A percentile compares a stretch with the other conserved stretches of the same genome.
Conservation (phyloP, 495 filamentous ascomycete species). For the Peziza echinospora region DNA sequence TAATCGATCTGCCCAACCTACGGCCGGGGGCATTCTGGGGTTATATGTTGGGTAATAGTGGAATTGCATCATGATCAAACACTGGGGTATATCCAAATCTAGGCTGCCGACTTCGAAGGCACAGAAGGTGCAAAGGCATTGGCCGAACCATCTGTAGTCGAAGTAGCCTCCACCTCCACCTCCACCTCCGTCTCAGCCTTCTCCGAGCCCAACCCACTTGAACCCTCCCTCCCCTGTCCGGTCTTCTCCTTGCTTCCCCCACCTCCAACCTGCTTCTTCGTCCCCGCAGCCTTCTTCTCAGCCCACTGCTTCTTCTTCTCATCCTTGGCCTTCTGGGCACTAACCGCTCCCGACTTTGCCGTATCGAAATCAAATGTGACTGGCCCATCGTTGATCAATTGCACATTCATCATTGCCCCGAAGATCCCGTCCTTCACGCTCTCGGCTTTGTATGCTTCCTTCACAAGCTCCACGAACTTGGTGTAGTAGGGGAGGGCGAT, state of each 20-base stretch:
- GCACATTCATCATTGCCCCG: conserved; percentile 97
- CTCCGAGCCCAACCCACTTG: too few relatives aligned
- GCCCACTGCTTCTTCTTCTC: neutral
- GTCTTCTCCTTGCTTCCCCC: neutral
- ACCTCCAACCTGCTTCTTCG: neutral
- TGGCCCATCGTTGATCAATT: conserved; percentile 80
- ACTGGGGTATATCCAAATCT: too few relatives aligned
- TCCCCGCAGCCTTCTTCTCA: neutral
- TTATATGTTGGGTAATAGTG: too few relatives aligned
- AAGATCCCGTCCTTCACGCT: conserved; percentile 88
- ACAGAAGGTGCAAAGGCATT: too few relatives aligned
- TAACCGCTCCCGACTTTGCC: neutral
- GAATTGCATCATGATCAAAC: too few relatives aligned
- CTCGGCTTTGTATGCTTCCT: conserved; percentile 46
- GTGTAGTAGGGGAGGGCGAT: conserved; percentile 66
- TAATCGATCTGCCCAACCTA: too few relatives aligned
- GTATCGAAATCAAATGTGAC: conserved; percentile 33
- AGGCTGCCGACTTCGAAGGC: too few relatives aligned
- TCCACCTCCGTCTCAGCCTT: neutral
- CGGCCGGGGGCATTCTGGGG: too few relatives aligned
- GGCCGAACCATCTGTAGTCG: neutral
- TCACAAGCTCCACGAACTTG: conserved; percentile 54
- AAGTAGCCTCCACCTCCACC: neutral
- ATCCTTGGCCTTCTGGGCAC: neutral
- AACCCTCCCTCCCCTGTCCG: neutral